Conservation (phyloP, 768 basidiomycete genomes). For the Candolleomyces eurysporus region DNA sequence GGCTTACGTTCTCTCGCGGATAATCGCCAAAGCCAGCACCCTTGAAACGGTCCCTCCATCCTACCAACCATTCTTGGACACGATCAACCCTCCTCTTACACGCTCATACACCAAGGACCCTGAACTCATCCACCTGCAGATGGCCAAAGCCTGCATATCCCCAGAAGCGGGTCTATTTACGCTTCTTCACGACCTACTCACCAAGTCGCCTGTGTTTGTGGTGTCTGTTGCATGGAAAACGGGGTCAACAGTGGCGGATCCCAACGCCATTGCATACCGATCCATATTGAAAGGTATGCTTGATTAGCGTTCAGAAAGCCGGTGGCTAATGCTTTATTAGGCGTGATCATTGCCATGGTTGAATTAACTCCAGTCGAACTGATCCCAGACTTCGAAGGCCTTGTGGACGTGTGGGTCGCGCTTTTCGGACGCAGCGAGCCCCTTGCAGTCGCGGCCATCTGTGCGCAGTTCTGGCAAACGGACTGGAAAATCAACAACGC, state of each 20-base stretch:
- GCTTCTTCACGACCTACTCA: slow-evolving; percentile 56
- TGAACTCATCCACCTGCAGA: slow-evolving; percentile 53
- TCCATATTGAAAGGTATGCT: slow-evolving; percentile 79
- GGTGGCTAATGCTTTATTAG: slow-evolving; percentile 35
- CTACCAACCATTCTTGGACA: slow-evolving; percentile 56
- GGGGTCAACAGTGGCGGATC: slow-evolving; percentile 67
- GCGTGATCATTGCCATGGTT: slow-evolving; percentile 70
- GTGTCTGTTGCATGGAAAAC: slow-evolving; percentile 67
- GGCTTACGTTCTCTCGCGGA: slow-evolving; percentile 75
- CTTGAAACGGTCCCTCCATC: slow-evolving; percentile 50
- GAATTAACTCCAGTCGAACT: slow-evolving; percentile 75
- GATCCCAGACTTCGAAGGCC: slow-evolving; percentile 69
- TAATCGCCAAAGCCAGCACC: slow-evolving; percentile 44
- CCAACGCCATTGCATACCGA: slow-evolving; percentile 76
- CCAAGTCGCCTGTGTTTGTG: slow-evolving; percentile 73
- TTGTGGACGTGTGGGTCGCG: slow-evolving; percentile 76
- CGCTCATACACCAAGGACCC: slow-evolving; percentile 55
- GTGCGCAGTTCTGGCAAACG: slow-evolving; percentile 77
- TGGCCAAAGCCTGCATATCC: slow-evolving; percentile 56
- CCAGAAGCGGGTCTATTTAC: slow-evolving; percentile 60
- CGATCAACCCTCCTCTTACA: slow-evolving; percentile 40
- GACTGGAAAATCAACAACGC: slow-evolving; percentile 68
- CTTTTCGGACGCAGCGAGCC: slow-evolving; percentile 77
- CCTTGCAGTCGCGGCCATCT: slow-evolving; percentile 64
- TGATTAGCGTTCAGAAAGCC: background rate